Evolutionary conservation across 2,329 filamentous ascomycete genomes (phyloP).

Genomic region (Xylaria hypoxylon): DNA sequence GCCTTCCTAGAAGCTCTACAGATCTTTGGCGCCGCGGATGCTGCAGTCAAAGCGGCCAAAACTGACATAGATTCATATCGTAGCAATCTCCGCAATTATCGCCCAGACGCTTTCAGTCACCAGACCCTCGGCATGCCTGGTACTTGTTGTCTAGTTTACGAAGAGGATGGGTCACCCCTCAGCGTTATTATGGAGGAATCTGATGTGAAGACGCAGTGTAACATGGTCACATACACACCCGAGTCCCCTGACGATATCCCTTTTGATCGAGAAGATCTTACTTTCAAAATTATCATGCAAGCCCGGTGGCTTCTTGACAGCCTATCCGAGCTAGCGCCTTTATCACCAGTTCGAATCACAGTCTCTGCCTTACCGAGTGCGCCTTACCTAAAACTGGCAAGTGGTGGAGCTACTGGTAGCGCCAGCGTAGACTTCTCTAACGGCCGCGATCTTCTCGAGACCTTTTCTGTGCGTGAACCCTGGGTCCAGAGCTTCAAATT

Average conservation of each 20-base stretch:
- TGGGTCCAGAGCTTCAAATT: conserved; percentile 86
- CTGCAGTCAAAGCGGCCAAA: conserved; percentile 67
- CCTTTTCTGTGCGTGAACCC: conserved; percentile 71
- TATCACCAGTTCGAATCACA: conserved; percentile 78
- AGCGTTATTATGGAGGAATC: conserved; percentile 88
- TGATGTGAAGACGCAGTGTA: conserved; percentile 88
- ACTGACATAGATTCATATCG: conserved; percentile 70
- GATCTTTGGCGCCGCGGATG: conserved; percentile 89
- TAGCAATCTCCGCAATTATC: conserved; percentile 71
- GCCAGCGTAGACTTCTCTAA: conserved; percentile 75
- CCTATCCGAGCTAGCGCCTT: conserved; percentile 74
- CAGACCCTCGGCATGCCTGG: conserved; percentile 86
- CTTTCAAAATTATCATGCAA: conserved; percentile 96
- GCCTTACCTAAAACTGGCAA: conserved; percentile 81
- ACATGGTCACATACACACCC: conserved; percentile 87
- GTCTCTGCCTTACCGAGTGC: conserved; percentile 72
- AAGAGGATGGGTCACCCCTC: conserved; percentile 78
- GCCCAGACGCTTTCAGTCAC: conserved; percentile 82
- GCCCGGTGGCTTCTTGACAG: conserved; percentile 78
- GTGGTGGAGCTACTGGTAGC: conserved; percentile 68
- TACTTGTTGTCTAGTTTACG: conserved; percentile 86
- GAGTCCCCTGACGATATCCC: conserved; percentile 84
- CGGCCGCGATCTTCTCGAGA: conserved; percentile 77
- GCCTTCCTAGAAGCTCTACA: conserved; percentile 93
- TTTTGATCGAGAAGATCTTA: conserved; percentile 81